Conservation (phyloP, 768 basidiomycete genomes). For the Austroboletus eburneus region DNA sequence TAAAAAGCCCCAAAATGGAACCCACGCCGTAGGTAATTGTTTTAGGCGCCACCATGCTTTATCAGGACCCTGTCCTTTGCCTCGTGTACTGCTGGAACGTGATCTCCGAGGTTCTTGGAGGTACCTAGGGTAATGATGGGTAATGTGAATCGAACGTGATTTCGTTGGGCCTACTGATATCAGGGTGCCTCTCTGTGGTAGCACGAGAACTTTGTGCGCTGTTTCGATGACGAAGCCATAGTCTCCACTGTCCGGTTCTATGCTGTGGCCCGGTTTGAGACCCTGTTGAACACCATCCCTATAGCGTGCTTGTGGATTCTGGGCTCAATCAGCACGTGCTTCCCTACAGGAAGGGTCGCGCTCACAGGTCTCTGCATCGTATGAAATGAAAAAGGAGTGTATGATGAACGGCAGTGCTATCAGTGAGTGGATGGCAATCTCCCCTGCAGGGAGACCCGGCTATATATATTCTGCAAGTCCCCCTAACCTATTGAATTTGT, state of each 20-base stretch:
- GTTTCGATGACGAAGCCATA: slow-evolving; percentile 22
- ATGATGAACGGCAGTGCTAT: slow-evolving; percentile 14
- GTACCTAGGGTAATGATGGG: slow-evolving; percentile 19
- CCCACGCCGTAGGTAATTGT: slow-evolving; percentile 6
- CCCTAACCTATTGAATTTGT: slow-evolving; percentile 1
- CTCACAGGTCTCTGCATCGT: slow-evolving; percentile 20
- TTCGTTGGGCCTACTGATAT: slow-evolving; percentile 14
- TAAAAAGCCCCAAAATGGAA: slow-evolving; percentile 5
- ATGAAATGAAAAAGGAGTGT: slow-evolving; percentile 25
- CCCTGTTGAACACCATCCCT: slow-evolving; percentile 10
- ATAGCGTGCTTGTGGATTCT: slow-evolving; percentile 16
- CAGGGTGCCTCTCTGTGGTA: slow-evolving; percentile 18
- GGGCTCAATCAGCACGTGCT: slow-evolving; percentile 23
- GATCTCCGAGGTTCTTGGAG: slow-evolving; percentile 16
- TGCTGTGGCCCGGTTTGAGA: background rate
- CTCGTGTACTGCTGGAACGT: slow-evolving; percentile 15
- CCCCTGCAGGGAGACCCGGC: background rate
- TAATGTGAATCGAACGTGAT: background rate
- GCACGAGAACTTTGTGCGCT: slow-evolving; percentile 18
- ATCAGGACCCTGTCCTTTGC: slow-evolving; percentile 10
- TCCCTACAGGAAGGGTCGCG: slow-evolving; percentile 14
- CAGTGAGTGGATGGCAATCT: slow-evolving; percentile 11
- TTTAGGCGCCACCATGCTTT: slow-evolving; percentile 7
- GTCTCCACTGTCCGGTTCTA: slow-evolving; percentile 6
- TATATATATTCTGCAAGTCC: slow-evolving; percentile 14